A percentile compares a stretch with the other conserved stretches of the same genome.
Conservation (phyloP, 2,329 filamentous ascomycete genomes). For the Alternaria sp. region DNA sequence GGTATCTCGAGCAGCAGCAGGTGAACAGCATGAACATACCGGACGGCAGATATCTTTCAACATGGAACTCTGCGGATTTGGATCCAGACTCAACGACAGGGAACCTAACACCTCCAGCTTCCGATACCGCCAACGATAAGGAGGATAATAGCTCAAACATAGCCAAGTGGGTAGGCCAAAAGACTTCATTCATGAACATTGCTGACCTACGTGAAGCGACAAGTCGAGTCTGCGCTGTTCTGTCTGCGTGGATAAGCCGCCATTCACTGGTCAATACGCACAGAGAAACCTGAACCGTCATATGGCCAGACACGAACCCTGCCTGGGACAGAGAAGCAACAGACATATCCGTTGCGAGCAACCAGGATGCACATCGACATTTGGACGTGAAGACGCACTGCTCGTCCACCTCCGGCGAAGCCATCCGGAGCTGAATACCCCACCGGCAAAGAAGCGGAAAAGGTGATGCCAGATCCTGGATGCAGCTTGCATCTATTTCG, state of each 20-base stretch:
- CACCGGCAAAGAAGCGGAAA: slow-evolving; percentile 1
- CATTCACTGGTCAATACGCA: slow-evolving; percentile 5
- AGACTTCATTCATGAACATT: rapidly evolving
- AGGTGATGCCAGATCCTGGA: neutral
- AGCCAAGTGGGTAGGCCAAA: neutral
- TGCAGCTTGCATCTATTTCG: neutral
- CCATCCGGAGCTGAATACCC: slow-evolving; percentile 1
- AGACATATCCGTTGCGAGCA: neutral
- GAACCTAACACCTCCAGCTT: neutral
- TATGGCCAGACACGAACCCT: neutral
- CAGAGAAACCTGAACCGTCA: slow-evolving; percentile 1
- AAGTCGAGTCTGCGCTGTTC: neutral
- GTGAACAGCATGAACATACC: neutral
- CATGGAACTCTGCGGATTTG: neutral
- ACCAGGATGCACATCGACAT: neutral
- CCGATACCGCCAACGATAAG: too few relatives aligned
- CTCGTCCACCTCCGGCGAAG: slow-evolving; percentile 3
- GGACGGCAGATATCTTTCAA: neutral
- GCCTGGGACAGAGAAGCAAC: rapidly evolving
- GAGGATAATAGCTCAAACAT: neutral
- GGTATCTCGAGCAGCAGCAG: neutral
- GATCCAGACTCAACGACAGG: too few relatives aligned
- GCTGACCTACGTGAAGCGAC: neutral
- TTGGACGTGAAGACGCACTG: slow-evolving; percentile 3
- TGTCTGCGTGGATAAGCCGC: neutral